Evolutionary conservation across 805 yeast species (phyloP).

Genomic region (Cyberlindnera mrakii): DNA sequence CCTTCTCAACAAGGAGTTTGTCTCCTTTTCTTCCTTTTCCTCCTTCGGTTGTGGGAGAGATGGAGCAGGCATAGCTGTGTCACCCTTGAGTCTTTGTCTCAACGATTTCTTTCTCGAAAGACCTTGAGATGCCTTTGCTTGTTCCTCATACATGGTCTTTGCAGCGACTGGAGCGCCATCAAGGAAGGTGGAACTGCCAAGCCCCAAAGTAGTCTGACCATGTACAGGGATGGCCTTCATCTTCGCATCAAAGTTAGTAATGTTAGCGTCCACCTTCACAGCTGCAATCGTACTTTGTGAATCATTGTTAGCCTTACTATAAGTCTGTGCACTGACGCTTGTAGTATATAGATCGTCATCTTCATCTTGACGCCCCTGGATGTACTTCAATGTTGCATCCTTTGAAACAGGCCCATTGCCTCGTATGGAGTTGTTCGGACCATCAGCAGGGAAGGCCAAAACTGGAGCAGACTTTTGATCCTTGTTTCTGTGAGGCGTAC

Average conservation of each 20-base stretch:
- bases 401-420: conserved; percentile 58
- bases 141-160: conserved; percentile 34
- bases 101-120: conserved; percentile 81
- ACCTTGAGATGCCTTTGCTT: conserved; percentile 34
- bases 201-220: conserved; percentile 80
- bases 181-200: conserved; percentile 86
- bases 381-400: conserved; percentile 61
- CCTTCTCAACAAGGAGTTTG: conserved; percentile 67
- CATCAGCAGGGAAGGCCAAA: conserved; percentile 90
- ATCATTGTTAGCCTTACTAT: conserved; percentile 7
- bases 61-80: background rate
- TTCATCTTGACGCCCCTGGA: conserved; percentile 66
- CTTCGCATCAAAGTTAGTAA: conserved; percentile 67
- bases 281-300: conserved; percentile 28
- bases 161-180: conserved; percentile 92
- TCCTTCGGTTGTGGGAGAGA: too few relatives aligned
- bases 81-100: conserved; percentile 49
- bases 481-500: conserved; percentile 93
- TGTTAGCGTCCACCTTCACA: conserved; percentile 42
- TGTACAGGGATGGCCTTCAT: conserved; percentile 68
- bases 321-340: conserved; percentile 9
- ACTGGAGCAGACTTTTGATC: conserved; percentile 78
- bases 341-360: conserved; percentile 30
- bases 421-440: conserved; percentile 82
- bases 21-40: conserved; percentile 18